These are phyloP conservation scores for Astrothelium macrocarpum DNA, from an alignment of 495 filamentous ascomycete genomes.

Conservation along the genomic window DNA sequence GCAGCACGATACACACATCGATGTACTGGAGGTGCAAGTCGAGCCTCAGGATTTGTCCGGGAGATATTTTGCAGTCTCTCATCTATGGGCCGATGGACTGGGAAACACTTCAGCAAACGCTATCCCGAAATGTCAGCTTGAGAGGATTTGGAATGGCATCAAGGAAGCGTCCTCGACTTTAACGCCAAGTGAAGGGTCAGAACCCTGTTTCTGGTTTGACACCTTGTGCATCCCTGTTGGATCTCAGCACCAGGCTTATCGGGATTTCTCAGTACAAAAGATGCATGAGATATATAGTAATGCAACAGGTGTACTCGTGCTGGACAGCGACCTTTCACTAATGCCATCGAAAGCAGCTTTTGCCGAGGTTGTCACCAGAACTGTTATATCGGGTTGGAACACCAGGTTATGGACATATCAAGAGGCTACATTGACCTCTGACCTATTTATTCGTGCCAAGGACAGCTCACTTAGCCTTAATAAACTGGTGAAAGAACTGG, in stretches of 20 bases:
- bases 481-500: not conserved
- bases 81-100: not conserved
- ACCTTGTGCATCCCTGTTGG: not conserved
- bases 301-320: not conserved
- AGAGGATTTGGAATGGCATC: not conserved
- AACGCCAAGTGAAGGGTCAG: not conserved
- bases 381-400: not conserved
- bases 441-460: not conserved
- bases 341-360: not conserved
- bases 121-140: not conserved
- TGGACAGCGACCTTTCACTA: not conserved
- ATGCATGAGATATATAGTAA: not conserved
- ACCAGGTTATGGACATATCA: not conserved
- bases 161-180: not conserved
- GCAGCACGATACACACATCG: not conserved
- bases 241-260: not conserved
- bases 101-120: not conserved
- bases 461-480: not conserved
- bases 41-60: not conserved
- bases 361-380: not conserved
- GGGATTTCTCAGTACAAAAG: not conserved
- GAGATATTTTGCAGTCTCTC: not conserved
- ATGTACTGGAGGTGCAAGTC: not conserved
- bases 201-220: not conserved
- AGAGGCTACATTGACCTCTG: not conserved